Evolutionary conservation across 345 rosid species (phyloP).

Genomic region (Bretschneidera sinensis): DNA sequence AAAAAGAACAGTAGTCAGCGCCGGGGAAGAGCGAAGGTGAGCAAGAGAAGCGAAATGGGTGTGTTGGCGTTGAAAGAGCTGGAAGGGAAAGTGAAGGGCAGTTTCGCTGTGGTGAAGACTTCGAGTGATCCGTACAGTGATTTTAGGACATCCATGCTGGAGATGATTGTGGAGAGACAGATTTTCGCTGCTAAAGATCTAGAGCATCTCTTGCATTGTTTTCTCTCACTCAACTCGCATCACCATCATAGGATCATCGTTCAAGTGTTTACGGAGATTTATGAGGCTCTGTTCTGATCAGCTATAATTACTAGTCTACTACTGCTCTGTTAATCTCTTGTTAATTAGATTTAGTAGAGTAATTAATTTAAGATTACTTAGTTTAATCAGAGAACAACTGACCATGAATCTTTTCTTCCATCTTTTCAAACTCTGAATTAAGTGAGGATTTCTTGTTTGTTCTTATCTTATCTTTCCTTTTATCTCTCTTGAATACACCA

Average conservation of each 20-base stretch:
- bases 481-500: too few relatives aligned
- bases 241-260: slow-evolving; percentile 62
- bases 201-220: slow-evolving; percentile 68
- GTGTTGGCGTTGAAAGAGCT: slow-evolving; percentile 18
- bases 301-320: too few relatives aligned
- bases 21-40: slow-evolving; percentile 13
- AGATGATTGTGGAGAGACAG: slow-evolving; percentile 80
- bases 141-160: slow-evolving; percentile 73
- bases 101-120: slow-evolving; percentile 84
- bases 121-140: slow-evolving; percentile 67
- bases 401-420: too few relatives aligned
- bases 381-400: too few relatives aligned
- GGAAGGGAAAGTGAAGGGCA: slow-evolving; percentile 47
- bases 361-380: too few relatives aligned
- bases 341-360: too few relatives aligned
- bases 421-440: too few relatives aligned
- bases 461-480: too few relatives aligned
- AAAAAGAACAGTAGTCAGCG: slow-evolving; percentile 15
- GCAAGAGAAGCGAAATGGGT: slow-evolving; percentile 13
- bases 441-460: too few relatives aligned
- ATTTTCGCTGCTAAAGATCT: slow-evolving; percentile 53
- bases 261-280: slow-evolving; percentile 65
- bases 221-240: slow-evolving; percentile 57
- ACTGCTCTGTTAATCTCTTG: too few relatives aligned
- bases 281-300: slow-evolving; percentile 56